phyloP scores from a whole-genome alignment of 225 moss, liverwort and hornwort species.

The Anthoceros angustus region DNA sequence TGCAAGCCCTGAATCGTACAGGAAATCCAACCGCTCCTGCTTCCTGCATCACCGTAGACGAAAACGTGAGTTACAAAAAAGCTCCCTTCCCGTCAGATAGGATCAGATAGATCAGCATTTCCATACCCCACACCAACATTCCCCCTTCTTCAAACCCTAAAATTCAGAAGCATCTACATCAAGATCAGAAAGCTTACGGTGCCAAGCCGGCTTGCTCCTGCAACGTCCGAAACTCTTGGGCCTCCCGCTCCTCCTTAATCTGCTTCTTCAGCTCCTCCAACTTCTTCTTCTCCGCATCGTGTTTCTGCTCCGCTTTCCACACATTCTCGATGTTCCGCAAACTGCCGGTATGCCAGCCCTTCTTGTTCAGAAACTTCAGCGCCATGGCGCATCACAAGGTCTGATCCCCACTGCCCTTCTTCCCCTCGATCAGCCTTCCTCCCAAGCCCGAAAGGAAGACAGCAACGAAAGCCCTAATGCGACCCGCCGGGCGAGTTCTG shows the following conservation, averaged over 20 bases:
- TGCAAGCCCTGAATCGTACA: constrained; percentile 77
- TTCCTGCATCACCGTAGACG: constrained; percentile 18
- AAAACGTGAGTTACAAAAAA: neutral
- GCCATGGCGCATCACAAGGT: constrained; percentile 31
- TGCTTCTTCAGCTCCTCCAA: constrained; percentile 86
- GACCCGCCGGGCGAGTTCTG: no score
- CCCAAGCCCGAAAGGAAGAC: no score
- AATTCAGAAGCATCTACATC: neutral
- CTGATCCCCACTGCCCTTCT: no score
- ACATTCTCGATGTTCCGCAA: constrained; percentile 83
- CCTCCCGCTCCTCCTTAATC: constrained; percentile 89
- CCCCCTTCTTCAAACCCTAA: neutral
- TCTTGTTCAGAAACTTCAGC: constrained; percentile 94
- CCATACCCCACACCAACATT: neutral
- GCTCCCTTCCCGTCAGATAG: no score
- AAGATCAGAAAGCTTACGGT: constrained; percentile 18
- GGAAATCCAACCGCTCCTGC: constrained; percentile 94
- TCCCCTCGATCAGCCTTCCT: no score
- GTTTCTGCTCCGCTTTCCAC: constrained; percentile 99
- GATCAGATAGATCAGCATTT: no score
- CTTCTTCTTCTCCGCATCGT: constrained; percentile 89
- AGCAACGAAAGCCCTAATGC: no score
- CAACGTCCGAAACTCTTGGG: constrained; percentile 71
- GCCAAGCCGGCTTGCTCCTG: constrained; percentile 66
- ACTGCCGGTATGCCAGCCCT: constrained; percentile 99